Percentiles rank a stretch among this genome's conserved stretches.
phyloP scores from a whole-genome alignment of 208 protist species.

The Polymyxa betae region DNA sequence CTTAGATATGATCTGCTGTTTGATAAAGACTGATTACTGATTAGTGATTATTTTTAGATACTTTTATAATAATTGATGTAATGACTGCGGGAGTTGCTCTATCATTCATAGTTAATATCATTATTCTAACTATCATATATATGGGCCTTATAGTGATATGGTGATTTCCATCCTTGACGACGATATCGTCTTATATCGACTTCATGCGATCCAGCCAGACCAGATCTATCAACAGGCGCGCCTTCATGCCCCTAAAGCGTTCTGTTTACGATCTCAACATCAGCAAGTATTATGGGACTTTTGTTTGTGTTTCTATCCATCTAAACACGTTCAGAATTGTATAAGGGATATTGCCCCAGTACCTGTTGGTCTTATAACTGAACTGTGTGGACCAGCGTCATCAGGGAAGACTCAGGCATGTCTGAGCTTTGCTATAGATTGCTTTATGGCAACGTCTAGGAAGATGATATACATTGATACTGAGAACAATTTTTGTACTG shows the following conservation, averaged over 20 bases:
- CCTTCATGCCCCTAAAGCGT: neutral
- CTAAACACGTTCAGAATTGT: neutral
- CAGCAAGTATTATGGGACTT: neutral
- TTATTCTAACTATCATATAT: too few relatives aligned
- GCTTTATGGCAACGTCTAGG: neutral
- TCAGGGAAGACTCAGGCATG: neutral
- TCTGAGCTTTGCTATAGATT: neutral
- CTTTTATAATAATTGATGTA: too few relatives aligned
- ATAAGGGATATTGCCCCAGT: neutral
- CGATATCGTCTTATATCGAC: neutral
- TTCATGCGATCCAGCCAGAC: neutral
- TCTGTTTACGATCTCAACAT: neutral
- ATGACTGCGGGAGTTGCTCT: too few relatives aligned
- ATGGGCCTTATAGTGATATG: too few relatives aligned
- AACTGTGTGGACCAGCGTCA: neutral
- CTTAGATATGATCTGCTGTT: too few relatives aligned
- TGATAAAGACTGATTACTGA: too few relatives aligned
- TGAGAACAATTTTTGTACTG: neutral
- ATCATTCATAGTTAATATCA: too few relatives aligned
- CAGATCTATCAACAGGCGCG: neutral
- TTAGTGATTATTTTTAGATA: too few relatives aligned
- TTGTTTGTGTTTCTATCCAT: neutral
- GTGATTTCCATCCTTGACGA: too few relatives aligned
- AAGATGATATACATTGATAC: neutral
- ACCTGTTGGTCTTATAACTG: neutral